Base-by-base conservation (phyloP, 1,284 basidiomycete species). In the Cyathus pygmaeus region DNA sequence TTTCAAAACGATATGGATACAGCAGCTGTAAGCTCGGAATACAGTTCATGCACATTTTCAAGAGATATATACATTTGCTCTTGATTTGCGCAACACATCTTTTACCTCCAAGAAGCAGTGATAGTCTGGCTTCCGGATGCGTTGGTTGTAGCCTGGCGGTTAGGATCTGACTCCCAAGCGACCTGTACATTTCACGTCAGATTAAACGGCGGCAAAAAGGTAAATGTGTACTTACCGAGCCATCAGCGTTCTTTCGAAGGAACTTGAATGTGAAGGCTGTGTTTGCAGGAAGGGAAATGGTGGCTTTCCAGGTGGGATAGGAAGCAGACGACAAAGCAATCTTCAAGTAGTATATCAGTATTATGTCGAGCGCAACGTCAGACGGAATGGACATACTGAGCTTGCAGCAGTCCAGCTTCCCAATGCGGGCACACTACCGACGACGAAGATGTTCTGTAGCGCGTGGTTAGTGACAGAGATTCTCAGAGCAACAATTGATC, bases 191-290 rank as follows among this genome's bases (percentile, higher is more conserved):
- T 47, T 13, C 54, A 30, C 5, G 21, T 44, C 27, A 29, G 15
- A 15, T 36, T 36, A 36, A 9, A 7, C 7, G 9, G 7, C 33
- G 17, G 51, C 26, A 9, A 36, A 36, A 15, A 36, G 9, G 53
- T 26, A n/a, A 33, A 30, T 51, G 30, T 36, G 15, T 33, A 47
- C 86, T 64, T 65, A 89, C 87, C 59, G 72, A 82, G 53, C 87
- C 87, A 63, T 86, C 77, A 2, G 80, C 77, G 61, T 85, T 83
- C 69, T 86, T 87, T 27, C 85, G 76, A 61, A 90, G 85, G 61
- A 87, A 89, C 72, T 89, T 90, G 76, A 86, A 90, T 64, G 85
- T 65, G 70, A 90, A 88, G 1, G 69, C 64, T 0, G 84, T 86
- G 56, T 74, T 79, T 0, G 82, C 77, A 0, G 87, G 85, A 0